A percentile compares a stretch with the other conserved stretches of the same genome.
Conservation (phyloP, 345 rosid genomes). For the Bruguiera gymnorhiza region DNA sequence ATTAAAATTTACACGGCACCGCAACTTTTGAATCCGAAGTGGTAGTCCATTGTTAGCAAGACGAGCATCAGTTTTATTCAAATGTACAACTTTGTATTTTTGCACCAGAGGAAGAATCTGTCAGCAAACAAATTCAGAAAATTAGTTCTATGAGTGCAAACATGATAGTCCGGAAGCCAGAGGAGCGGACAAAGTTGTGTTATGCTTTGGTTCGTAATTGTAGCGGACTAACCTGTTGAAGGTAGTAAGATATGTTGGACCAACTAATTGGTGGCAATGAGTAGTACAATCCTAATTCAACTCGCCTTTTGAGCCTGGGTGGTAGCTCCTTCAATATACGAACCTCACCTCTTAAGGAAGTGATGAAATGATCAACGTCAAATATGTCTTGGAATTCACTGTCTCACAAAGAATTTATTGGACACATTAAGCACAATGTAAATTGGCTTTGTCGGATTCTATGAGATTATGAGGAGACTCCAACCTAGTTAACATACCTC, state of each 20-base stretch:
- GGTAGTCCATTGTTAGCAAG: slow-evolving; percentile 86
- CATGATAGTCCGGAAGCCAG: neutral
- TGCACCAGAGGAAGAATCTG: slow-evolving; percentile 90
- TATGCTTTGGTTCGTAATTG: neutral
- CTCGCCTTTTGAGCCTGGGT: slow-evolving; percentile 69
- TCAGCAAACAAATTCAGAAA: slow-evolving; percentile 13
- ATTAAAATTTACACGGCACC: slow-evolving; percentile 84
- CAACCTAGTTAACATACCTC: slow-evolving; percentile 41
- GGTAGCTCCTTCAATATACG: slow-evolving; percentile 82
- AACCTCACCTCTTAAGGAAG: slow-evolving; percentile 87
- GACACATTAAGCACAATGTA: slow-evolving; percentile 5
- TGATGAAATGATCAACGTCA: slow-evolving; percentile 83
- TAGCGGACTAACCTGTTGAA: slow-evolving; percentile 50
- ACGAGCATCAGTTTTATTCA: slow-evolving; percentile 87
- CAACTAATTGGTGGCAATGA: slow-evolving; percentile 87
- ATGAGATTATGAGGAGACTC: neutral
- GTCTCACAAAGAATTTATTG: slow-evolving; percentile 24
- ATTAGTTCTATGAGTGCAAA: slow-evolving; percentile 15
- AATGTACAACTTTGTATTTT: slow-evolving; percentile 78
- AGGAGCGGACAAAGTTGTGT: neutral
- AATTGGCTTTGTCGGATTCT: neutral
- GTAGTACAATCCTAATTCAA: slow-evolving; percentile 59
- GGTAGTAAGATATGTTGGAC: slow-evolving; percentile 87
- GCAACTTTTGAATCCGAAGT: slow-evolving; percentile 74
- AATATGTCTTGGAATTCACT: slow-evolving; percentile 96